phyloP scores from a whole-genome alignment of 129 eudicot species.

The Arctium lappa region DNA sequence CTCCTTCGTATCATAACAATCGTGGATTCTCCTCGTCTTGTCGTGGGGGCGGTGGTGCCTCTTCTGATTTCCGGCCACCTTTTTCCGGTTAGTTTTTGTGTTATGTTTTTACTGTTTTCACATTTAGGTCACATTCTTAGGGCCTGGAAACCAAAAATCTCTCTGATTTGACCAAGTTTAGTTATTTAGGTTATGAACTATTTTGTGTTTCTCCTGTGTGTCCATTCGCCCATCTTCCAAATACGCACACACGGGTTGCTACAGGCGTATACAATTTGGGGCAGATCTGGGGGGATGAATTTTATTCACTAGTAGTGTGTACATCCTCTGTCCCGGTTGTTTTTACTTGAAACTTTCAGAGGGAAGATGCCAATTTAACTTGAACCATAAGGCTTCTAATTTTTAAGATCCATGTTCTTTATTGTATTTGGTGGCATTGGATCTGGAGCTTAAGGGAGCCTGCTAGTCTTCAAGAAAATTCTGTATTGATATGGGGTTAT shows the following conservation, averaged over 20 bases:
- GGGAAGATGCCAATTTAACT: not conserved
- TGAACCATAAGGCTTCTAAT: not conserved
- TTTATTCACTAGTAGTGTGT: slow-evolving; percentile 8
- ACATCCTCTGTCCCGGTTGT: not conserved
- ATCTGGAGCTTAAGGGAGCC: slow-evolving; percentile 8
- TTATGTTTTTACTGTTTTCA: not conserved
- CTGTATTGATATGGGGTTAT: not conserved
- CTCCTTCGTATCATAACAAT: slow-evolving; percentile 26
- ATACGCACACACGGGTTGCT: not conserved
- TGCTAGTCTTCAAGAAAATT: not conserved
- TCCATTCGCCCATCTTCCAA: not conserved
- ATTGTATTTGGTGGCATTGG: slow-evolving; percentile 4
- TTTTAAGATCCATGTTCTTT: slow-evolving; percentile 35
- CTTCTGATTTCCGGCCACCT: slow-evolving; percentile 28
- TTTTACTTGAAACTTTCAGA: not conserved
- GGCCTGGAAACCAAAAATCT: not conserved
- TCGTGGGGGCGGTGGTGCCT: slow-evolving; percentile 11
- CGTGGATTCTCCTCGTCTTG: slow-evolving; percentile 18
- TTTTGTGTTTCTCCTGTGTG: not conserved
- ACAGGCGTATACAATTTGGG: slow-evolving; percentile 1
- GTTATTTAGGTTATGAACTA: slow-evolving; percentile 1
- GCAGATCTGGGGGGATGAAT: slow-evolving; percentile 44
- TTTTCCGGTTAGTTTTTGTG: slow-evolving; percentile 37
- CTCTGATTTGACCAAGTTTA: slow-evolving; percentile 9
- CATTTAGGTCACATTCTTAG: not conserved